Evolutionary conservation across 805 yeast genomes (phyloP).

Genomic region (Cephaloascus albidus): DNA sequence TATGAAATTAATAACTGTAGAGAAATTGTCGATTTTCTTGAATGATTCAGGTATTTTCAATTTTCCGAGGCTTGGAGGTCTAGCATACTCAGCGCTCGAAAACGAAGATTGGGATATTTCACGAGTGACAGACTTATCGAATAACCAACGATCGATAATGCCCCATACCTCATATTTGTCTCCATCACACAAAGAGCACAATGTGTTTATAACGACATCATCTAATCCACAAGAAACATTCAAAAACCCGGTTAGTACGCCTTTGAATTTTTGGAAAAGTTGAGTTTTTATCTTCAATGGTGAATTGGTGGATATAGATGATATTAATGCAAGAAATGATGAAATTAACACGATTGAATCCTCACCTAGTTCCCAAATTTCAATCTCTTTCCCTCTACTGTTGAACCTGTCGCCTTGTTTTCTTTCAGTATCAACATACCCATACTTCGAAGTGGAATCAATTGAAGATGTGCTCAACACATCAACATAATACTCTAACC

Average conservation of each 20-base stretch:
- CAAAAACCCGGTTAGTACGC: constrained; percentile 14
- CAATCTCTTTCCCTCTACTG: no score
- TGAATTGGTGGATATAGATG: neutral
- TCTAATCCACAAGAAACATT: constrained; percentile 13
- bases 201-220: constrained; percentile 48
- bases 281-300: neutral
- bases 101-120: no score
- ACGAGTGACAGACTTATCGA: constrained; percentile 15
- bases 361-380: constrained; percentile 55
- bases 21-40: constrained; percentile 30
- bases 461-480: no score
- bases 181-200: constrained; percentile 42
- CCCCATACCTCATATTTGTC: constrained; percentile 51
- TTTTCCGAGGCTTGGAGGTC: no score
- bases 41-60: constrained; percentile 17
- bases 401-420: no score
- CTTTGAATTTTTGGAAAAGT: constrained; percentile 10
- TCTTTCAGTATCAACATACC: no score
- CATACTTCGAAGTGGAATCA: no score
- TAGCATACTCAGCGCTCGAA: no score
- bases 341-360: constrained; percentile 71
- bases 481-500: no score
- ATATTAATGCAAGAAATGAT: constrained; percentile 60
- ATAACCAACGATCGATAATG: constrained; percentile 63
- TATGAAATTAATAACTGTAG: constrained; percentile 55